phyloP scores from a whole-genome alignment of 306 rosid genomes.

The Vigna radiata region DNA sequence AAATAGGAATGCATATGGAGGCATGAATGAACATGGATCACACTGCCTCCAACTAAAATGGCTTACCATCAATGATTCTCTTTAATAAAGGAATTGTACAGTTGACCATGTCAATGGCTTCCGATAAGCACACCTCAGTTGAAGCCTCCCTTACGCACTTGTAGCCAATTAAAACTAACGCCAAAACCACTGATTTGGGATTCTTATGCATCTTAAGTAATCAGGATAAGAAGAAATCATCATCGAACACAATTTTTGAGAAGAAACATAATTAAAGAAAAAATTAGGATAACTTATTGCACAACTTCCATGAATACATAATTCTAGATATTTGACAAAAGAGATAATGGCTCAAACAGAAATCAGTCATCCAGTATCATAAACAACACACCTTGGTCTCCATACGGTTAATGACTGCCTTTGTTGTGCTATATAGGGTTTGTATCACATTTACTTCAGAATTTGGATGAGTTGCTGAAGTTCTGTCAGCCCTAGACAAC shows the following conservation, averaged over 20 bases:
- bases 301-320: constrained; percentile 25
- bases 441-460: constrained; percentile 63
- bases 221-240: constrained; percentile 43
- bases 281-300: constrained; percentile 28
- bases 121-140: constrained; percentile 68
- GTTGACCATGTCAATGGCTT: constrained; percentile 68
- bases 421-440: constrained; percentile 63
- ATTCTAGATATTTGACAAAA: constrained; percentile 6
- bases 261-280: constrained; percentile 1
- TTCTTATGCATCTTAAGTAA: constrained; percentile 64
- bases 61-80: constrained; percentile 68
- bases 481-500: constrained; percentile 58
- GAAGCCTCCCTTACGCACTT: constrained; percentile 71
- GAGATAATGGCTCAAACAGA: constrained; percentile 25
- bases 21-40: constrained; percentile 24
- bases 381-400: constrained; percentile 69
- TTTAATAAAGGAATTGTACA: constrained; percentile 60
- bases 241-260: constrained; percentile 30
- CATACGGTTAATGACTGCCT: constrained; percentile 65
- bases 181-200: constrained; percentile 69
- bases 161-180: constrained; percentile 73
- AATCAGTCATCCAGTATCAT: constrained; percentile 27
- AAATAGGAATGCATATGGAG: constrained; percentile 2
- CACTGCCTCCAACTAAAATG: constrained; percentile 31
- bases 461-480: constrained; percentile 48